phyloP scores from a whole-genome alignment of 176 grass and related monocot genomes.

The Aegilops longissima region DNA sequence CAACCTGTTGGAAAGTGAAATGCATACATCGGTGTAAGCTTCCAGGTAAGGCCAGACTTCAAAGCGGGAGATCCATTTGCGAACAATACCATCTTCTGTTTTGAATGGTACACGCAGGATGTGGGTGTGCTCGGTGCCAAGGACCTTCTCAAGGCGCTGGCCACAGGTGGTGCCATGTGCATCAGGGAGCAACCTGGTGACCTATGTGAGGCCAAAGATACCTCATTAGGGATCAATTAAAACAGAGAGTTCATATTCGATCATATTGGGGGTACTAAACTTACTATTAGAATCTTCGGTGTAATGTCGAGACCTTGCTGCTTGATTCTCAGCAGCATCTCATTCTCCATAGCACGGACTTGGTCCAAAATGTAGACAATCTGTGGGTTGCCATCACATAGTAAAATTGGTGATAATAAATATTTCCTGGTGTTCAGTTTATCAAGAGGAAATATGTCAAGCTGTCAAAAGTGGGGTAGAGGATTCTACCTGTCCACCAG shows the following conservation, averaged over 20 bases:
- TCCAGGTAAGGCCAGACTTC: conserved; percentile 90
- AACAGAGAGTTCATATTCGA: neutral
- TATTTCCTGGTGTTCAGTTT: neutral
- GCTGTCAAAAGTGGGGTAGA: neutral
- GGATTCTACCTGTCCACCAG: conserved; percentile 61
- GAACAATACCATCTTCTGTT: conserved; percentile 64
- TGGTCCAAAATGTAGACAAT: conserved; percentile 89
- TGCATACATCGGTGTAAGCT: conserved; percentile 63
- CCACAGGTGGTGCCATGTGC: conserved; percentile 73
- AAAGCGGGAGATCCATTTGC: conserved; percentile 82
- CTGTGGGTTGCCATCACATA: conserved; percentile 30
- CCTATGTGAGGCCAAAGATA: conserved; percentile 29
- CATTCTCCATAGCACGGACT: conserved; percentile 78
- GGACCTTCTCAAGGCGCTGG: conserved; percentile 71
- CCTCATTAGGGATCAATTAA: neutral
- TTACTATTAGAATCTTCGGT: conserved; percentile 74
- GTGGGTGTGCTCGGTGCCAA: conserved; percentile 81
- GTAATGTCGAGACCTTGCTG: conserved; percentile 74
- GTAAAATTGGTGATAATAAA: neutral
- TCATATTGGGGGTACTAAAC: conserved; percentile 14
- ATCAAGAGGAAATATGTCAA: neutral
- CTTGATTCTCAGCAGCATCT: conserved; percentile 78
- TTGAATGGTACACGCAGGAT: conserved; percentile 76
- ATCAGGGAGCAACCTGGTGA: conserved; percentile 69
- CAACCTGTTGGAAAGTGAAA: neutral